Base-by-base conservation (phyloP, 1,284 basidiomycete species). In the Leucoagaricus sp. region DNA sequence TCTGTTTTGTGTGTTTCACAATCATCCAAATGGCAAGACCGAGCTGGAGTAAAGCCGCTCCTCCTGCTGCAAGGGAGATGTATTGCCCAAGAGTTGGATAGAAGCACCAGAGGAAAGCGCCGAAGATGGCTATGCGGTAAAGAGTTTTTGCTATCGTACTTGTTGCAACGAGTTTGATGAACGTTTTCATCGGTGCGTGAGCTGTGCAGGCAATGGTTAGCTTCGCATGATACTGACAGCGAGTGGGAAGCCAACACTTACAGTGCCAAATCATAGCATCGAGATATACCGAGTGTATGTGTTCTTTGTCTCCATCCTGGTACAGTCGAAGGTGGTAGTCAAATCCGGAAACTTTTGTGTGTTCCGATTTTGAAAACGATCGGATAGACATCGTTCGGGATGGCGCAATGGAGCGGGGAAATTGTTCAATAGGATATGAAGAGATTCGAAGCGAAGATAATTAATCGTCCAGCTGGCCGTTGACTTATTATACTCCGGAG, bases 271-370 rank as follows among this genome's bases (percentile, higher is more conserved):
- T 15, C 50, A 52, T 52, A 7, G 50, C 38, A n/a, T 52, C 25
- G 10, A 19, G n/a, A 21, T 31, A 47, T 47, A 46, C 26, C 19
- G 45, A 12, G 19, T 53, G 52, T n/a, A 53, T 33, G 28, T 53
- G 29, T 13, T 53, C 19, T 17, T n/a, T 53, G 19, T 53, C 52
- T 5, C 1, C 44, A 19, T 46, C 29, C 6, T 26, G 52, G 15
- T 53, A 53, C 17, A 47, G 21, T 12, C 52, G 42, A 38, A 53
- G 31, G 15, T 31, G 44, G 29, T 53, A 53, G 3, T 53, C 44
- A 26, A 46, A 53, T 53, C 47, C 44, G 29, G 52, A 53, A 6
- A 28, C 6, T 29, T 19, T 21, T 6, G 13, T 5, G 25, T 40
- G 36, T n/a, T 29, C 23, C 49, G 36, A 50, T n/a, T 25, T 13